Conservation (phyloP, 1,139 yeast species). For the Diutina ranongensis region DNA sequence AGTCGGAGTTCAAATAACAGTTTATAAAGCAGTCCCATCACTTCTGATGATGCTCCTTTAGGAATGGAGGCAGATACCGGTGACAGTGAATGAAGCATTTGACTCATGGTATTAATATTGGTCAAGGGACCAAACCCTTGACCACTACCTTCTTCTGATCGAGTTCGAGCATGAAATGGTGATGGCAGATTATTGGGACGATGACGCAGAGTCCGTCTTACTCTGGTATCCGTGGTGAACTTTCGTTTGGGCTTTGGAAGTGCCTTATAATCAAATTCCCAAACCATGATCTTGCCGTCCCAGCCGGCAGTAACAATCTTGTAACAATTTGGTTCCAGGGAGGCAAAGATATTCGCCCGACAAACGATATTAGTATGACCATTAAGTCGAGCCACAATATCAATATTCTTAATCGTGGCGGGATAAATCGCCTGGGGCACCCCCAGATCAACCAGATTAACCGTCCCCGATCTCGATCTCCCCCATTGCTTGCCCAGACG, state of each 20-base stretch:
- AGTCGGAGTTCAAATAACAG: constrained; percentile 25
- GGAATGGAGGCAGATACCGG: neutral
- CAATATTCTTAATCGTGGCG: constrained; percentile 30
- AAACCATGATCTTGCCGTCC: constrained; percentile 55
- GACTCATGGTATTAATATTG: neutral
- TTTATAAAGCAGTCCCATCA: constrained; percentile 23
- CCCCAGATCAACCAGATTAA: constrained; percentile 6
- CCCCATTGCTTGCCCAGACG: constrained; percentile 1
- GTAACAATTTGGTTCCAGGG: constrained; percentile 23
- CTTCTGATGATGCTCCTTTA: constrained; percentile 10
- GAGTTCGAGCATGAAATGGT: neutral
- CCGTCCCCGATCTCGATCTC: constrained; percentile 11
- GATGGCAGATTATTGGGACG: neutral
- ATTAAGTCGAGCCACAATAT: constrained; percentile 38
- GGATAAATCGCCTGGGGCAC: constrained; percentile 14
- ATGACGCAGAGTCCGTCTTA: neutral
- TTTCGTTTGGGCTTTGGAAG: constrained; percentile 41
- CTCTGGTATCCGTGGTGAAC: neutral
- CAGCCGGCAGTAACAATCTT: constrained; percentile 58
- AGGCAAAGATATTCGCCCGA: constrained; percentile 25
- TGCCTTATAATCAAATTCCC: constrained; percentile 65
- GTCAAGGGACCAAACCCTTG: neutral
- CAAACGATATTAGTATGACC: constrained; percentile 63
- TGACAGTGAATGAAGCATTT: neutral
- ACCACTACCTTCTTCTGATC: neutral